Percentiles rank a stretch among this genome's conserved stretches.
Conservation (phyloP, 305 asterid genomes). For the Fraxinus baroniana region DNA sequence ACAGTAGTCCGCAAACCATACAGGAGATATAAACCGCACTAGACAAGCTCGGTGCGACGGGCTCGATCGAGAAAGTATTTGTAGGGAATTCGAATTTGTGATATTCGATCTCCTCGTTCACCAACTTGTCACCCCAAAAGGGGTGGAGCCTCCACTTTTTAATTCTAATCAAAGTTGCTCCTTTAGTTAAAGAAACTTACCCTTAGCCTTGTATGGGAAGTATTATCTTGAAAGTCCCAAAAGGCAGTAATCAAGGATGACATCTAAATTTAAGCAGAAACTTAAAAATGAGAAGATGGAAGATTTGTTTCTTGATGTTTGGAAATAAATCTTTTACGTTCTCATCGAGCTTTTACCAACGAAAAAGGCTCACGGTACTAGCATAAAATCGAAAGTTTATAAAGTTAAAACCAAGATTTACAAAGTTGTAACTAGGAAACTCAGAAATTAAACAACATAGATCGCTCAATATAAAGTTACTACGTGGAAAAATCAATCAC, state of each 20-base stretch:
- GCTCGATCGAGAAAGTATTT: too few relatives aligned
- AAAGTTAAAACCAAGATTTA: background rate
- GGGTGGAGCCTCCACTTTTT: background rate
- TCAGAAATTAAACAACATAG: background rate
- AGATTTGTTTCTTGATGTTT: background rate
- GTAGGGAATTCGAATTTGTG: too few relatives aligned
- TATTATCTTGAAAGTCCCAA: background rate
- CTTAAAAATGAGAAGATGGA: background rate
- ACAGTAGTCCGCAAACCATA: too few relatives aligned
- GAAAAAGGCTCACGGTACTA: background rate
- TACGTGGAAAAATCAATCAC: background rate
- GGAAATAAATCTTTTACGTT: background rate
- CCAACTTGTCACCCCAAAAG: too few relatives aligned
- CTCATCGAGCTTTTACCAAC: background rate
- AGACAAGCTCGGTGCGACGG: too few relatives aligned
- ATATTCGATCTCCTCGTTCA: too few relatives aligned
- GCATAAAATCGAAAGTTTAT: background rate
- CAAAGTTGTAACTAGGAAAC: background rate
- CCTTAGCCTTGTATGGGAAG: background rate
- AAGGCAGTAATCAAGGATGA: background rate
- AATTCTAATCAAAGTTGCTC: background rate
- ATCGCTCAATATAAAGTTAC: background rate
- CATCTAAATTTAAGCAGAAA: background rate
- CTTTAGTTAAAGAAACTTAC: too few relatives aligned
- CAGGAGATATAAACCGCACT: too few relatives aligned